Evolutionary conservation across 148 eudicot species (phyloP), one percentile per base, ranked within the genome.

Genomic region (Amaranthus cruentus): DNA sequence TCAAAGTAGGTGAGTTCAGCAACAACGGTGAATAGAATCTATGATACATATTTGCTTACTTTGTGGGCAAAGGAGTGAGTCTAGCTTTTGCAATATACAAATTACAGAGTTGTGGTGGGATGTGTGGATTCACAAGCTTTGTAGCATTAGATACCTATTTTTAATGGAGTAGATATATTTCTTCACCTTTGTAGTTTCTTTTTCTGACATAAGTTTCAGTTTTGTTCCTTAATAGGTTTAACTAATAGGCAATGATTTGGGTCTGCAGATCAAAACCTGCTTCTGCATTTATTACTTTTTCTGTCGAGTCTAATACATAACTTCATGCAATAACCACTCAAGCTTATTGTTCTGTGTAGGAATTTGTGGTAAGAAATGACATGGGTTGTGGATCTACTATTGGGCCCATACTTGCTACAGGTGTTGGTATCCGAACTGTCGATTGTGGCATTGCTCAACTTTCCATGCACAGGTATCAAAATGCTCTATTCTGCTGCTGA

Each of bases 371-470:
- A 80, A 88, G 96, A 86, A 94, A 94, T 77, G 98, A 94, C 83
- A 94, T 94, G 98, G 98, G 98, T 52, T 94, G 98, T 84, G 98
- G 98, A 72, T 94, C 98, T 21, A 94, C 98, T 72, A 94, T 94
- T 55, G 98, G 98, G 62, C 98, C 98, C 62, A 94, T 94, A 80
- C 91, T 94, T 75, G 97, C 98, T 84, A 83, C 97, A 6, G 98
- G 97, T 63, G 84, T 91, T 63, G 98, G 97, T 73, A 89, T 94
- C 62, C 97, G 98, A 21, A 94, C 98, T 13, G 97, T 94, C 75
- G 98, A 94, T 79, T 89, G 96, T 79, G 89, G 98, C 68, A 89
- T 94, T 73, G 81, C 97, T 73, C 98, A 93, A 66, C 89, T 93
- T 66, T 93, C 98, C 71, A 94, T 94, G 98, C 98, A 94, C 89